Conservation (phyloP, 2,329 filamentous ascomycete genomes). For the Mycogone perniciosa region DNA sequence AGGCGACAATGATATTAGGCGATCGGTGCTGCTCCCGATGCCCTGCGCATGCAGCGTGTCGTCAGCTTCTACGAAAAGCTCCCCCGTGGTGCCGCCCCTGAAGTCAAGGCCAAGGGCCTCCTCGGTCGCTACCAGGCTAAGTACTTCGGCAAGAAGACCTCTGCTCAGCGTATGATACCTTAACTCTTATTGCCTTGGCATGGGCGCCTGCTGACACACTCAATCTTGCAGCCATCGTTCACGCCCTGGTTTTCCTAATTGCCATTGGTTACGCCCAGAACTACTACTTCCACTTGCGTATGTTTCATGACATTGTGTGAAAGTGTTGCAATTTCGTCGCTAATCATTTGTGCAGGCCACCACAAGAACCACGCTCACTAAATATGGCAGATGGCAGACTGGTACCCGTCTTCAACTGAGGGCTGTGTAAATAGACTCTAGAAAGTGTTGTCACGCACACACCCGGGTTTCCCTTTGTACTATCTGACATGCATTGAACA, state of each 20-base stretch:
- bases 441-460: conserved; percentile 20
- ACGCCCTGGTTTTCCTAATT: conserved; percentile 73
- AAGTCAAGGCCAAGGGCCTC: conserved; percentile 73
- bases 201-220: conserved; percentile 12
- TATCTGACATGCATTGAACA: conserved; percentile 10
- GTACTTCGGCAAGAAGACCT: conserved; percentile 94
- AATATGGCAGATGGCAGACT: conserved; percentile 24
- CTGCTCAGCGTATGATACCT: conserved; percentile 68
- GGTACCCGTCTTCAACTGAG: conserved; percentile 20
- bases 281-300: conserved; percentile 99
- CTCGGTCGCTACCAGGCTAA: conserved; percentile 81
- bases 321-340: conserved; percentile 7
- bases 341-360: conserved; percentile 61
- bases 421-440: conserved; percentile 39
- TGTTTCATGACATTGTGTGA: conserved; percentile 33
- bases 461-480: conserved; percentile 9
- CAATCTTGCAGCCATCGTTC: conserved; percentile 66
- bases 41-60: conserved; percentile 94
- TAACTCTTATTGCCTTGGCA: neutral
- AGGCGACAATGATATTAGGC: conserved; percentile 50
- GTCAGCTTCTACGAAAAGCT: conserved; percentile 99
- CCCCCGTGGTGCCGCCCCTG: conserved; percentile 83
- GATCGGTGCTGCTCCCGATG: conserved; percentile 91
- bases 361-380: conserved; percentile 99
- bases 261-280: conserved; percentile 89